Percentiles rank a stretch among this genome's conserved stretches.
Conservation (phyloP, 2,329 filamentous ascomycete species). For the Arthrobotrys pseudoclavata region DNA sequence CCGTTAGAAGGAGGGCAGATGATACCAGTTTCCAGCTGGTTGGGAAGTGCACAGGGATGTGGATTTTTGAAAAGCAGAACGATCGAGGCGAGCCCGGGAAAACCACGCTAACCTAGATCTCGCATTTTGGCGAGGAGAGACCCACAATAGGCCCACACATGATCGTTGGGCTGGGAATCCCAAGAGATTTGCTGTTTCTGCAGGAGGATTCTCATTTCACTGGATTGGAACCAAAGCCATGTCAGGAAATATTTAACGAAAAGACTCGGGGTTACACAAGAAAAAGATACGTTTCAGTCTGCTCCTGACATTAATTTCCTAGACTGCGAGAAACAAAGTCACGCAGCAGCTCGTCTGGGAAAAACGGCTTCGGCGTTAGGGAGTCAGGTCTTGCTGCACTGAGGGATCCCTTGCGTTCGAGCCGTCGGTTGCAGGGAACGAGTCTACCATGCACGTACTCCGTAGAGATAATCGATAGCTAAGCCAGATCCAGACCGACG, state of each 20-base stretch:
- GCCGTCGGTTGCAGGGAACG: slow-evolving; percentile 29
- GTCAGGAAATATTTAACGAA: slow-evolving; percentile 48
- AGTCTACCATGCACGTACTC: too few relatives aligned
- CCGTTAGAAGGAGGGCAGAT: slow-evolving; percentile 10
- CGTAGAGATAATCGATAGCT: slow-evolving; percentile 16
- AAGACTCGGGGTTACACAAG: slow-evolving; percentile 41
- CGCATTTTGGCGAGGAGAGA: slow-evolving; percentile 28
- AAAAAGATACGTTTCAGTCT: background rate
- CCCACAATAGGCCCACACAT: slow-evolving; percentile 9
- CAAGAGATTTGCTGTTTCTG: slow-evolving; percentile 1
- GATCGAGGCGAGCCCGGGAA: slow-evolving; percentile 10
- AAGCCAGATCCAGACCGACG: slow-evolving; percentile 25
- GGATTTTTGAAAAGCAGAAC: slow-evolving; percentile 23
- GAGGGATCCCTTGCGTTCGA: slow-evolving; percentile 14
- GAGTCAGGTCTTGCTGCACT: slow-evolving; percentile 3
- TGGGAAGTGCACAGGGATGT: slow-evolving; percentile 53
- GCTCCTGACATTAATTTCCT: slow-evolving; percentile 20
- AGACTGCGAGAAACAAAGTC: background rate
- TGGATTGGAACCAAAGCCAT: background rate
- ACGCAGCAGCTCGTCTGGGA: background rate
- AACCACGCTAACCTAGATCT: slow-evolving; percentile 25
- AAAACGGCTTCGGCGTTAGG: slow-evolving; percentile 17
- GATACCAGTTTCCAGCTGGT: slow-evolving; percentile 16
- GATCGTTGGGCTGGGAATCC: slow-evolving; percentile 12
- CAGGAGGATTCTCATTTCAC: slow-evolving; percentile 8